These are phyloP conservation scores for Zalaria obscura DNA, from an alignment of 2,329 filamentous ascomycete genomes.

Conservation along the genomic window DNA sequence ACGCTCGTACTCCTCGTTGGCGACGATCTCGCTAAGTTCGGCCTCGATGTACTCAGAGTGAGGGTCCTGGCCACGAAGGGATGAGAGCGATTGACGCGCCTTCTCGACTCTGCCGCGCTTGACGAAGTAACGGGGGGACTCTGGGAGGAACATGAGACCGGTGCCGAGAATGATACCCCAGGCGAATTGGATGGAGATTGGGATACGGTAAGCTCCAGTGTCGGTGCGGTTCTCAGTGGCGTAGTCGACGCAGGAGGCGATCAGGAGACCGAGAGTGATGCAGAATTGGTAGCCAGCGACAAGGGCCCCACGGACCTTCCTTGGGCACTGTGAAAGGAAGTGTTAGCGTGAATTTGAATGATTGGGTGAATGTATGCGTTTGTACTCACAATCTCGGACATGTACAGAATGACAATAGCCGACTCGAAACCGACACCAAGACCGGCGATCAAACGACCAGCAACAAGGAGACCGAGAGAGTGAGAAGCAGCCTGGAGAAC, in stretches of 20 bases:
- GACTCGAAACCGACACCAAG: slow-evolving; percentile 70
- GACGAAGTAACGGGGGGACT: slow-evolving; percentile 76
- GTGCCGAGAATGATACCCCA: slow-evolving; percentile 63
- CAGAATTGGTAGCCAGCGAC: slow-evolving; percentile 78
- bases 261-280: slow-evolving; percentile 58
- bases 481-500: slow-evolving; percentile 45
- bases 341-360: too few species aligned
- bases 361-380: too few species aligned
- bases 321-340: slow-evolving; percentile 28
- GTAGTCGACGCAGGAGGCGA: slow-evolving; percentile 63
- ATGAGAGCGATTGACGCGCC: slow-evolving; percentile 48
- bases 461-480: slow-evolving; percentile 49
- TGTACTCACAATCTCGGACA: slow-evolving; percentile 53
- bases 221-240: slow-evolving; percentile 47
- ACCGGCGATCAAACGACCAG: slow-evolving; percentile 62
- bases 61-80: slow-evolving; percentile 58
- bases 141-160: slow-evolving; percentile 65
- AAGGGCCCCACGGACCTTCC: slow-evolving; percentile 62
- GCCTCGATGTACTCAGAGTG: slow-evolving; percentile 63
- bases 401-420: slow-evolving; percentile 71
- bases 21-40: slow-evolving; percentile 73
- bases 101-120: slow-evolving; percentile 54
- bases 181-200: slow-evolving; percentile 64
- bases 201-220: slow-evolving; percentile 62
- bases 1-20: slow-evolving; percentile 74